A percentile compares a stretch with the other conserved stretches of the same genome.
phyloP scores from a whole-genome alignment of 2,329 filamentous ascomycete species.

The Trichothecium sympodiale region DNA sequence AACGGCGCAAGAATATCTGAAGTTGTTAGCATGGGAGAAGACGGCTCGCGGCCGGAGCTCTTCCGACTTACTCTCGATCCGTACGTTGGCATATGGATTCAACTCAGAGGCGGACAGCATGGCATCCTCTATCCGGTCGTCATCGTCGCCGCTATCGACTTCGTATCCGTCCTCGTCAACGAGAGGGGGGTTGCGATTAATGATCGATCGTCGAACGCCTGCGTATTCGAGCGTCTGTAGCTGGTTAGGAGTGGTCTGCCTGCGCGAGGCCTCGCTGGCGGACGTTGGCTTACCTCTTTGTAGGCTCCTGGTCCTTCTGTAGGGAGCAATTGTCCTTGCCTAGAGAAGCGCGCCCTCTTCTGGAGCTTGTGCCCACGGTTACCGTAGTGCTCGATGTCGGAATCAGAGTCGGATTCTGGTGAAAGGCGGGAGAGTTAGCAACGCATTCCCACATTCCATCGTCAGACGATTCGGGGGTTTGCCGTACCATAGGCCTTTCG shows the following conservation, averaged over 20 bases:
- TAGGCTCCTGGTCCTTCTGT: slow-evolving; percentile 57
- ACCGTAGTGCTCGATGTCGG: slow-evolving; percentile 54
- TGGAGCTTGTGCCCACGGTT: slow-evolving; percentile 75
- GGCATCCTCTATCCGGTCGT: slow-evolving; percentile 50
- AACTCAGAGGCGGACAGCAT: slow-evolving; percentile 53
- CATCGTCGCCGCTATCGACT: slow-evolving; percentile 61
- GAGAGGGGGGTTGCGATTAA: slow-evolving; percentile 61
- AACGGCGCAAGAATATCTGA: slow-evolving; percentile 65
- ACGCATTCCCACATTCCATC: neutral
- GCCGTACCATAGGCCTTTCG: slow-evolving; percentile 48
- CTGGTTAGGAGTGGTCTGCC: slow-evolving; percentile 7
- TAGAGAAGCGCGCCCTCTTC: slow-evolving; percentile 60
- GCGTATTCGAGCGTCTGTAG: slow-evolving; percentile 59
- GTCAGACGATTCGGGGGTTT: neutral
- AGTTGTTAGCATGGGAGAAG: slow-evolving; percentile 13
- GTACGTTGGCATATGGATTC: slow-evolving; percentile 64
- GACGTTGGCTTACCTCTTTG: slow-evolving; percentile 46
- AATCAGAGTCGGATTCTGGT: slow-evolving; percentile 68
- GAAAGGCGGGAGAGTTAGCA: slow-evolving; percentile 11
- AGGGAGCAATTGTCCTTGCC: slow-evolving; percentile 57
- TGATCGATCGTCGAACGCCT: slow-evolving; percentile 60
- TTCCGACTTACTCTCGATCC: slow-evolving; percentile 54
- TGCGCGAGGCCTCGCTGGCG: neutral
- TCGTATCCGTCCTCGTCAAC: slow-evolving; percentile 72
- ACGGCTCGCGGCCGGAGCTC: neutral